A percentile compares a stretch with the other conserved stretches of the same genome.
Evolutionary conservation across 805 yeast genomes (phyloP).

Genomic region (Yamadazyma kitorensis): DNA sequence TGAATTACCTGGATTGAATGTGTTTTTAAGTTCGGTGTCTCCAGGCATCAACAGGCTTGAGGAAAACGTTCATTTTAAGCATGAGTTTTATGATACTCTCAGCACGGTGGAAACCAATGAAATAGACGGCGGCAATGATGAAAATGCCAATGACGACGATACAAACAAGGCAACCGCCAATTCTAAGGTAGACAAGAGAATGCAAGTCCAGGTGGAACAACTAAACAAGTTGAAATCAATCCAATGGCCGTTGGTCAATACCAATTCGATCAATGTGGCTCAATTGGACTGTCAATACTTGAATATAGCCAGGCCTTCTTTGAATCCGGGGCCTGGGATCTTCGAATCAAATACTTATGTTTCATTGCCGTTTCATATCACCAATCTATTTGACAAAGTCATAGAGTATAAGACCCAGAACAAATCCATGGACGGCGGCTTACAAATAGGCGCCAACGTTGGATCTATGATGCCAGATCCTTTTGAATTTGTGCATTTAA

Average conservation of each 20-base stretch:
- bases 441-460: constrained; percentile 51
- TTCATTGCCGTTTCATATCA: constrained; percentile 49
- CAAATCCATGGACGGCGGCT: constrained; percentile 39
- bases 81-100: no score
- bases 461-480: constrained; percentile 55
- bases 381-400: constrained; percentile 36
- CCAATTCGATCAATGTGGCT: constrained; percentile 12
- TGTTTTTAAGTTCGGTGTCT: constrained; percentile 34
- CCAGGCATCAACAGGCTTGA: constrained; percentile 34
- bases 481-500: constrained; percentile 49
- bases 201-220: no score
- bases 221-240: no score
- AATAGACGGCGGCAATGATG: no score
- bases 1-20: constrained; percentile 25
- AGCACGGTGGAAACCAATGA: no score
- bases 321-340: constrained; percentile 21
- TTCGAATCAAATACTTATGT: constrained; percentile 52
- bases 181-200: no score
- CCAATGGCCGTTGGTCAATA: constrained; percentile 5
- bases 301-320: constrained; percentile 37
- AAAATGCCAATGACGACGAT: no score
- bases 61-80: constrained; percentile 31
- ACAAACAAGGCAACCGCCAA: no score
- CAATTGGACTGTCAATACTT: constrained; percentile 25
- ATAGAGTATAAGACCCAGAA: constrained; percentile 29